These are phyloP conservation scores for Aquilaria agallochum DNA, from an alignment of 441 rosid species.

Conservation along the genomic window DNA sequence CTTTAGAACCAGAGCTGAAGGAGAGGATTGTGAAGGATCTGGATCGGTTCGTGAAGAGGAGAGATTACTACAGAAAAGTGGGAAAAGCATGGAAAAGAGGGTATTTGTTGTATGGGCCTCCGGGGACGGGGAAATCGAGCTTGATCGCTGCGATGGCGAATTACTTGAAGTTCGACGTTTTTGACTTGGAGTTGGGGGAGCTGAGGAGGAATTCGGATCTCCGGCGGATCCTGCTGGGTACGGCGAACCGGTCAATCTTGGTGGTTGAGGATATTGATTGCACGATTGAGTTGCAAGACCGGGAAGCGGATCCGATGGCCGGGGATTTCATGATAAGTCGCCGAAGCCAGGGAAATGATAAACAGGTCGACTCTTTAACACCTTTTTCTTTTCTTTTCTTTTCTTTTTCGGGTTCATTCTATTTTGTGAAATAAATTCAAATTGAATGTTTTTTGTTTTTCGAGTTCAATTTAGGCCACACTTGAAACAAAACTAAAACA, in stretches of 20 bases:
- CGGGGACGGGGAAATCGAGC: slow-evolving; percentile 74
- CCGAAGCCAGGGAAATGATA: background rate
- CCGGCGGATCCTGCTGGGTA: slow-evolving; percentile 38
- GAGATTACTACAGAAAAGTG: slow-evolving; percentile 43
- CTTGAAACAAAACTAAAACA: no score
- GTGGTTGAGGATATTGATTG: slow-evolving; percentile 82
- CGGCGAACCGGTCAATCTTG: slow-evolving; percentile 67
- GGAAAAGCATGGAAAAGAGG: slow-evolving; percentile 82
- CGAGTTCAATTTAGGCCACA: no score
- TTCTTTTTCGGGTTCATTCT: background rate
- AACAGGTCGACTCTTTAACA: slow-evolving; percentile 12
- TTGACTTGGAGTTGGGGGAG: slow-evolving; percentile 51
- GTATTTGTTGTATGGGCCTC: slow-evolving; percentile 60
- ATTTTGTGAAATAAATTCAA: no score
- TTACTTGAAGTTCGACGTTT: slow-evolving; percentile 60
- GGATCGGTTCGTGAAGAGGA: slow-evolving; percentile 47
- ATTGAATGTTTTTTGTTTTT: no score
- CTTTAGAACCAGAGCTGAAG: slow-evolving; percentile 43
- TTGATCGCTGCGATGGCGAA: slow-evolving; percentile 79
- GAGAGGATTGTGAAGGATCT: slow-evolving; percentile 42
- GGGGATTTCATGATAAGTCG: no score
- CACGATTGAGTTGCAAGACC: slow-evolving; percentile 45
- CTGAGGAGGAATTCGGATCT: slow-evolving; percentile 41
- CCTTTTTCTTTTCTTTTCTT: background rate
- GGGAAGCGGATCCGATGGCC: slow-evolving; percentile 14